Conservation (phyloP, 1,284 basidiomycete species). For the Xerocomus nothofagi region DNA sequence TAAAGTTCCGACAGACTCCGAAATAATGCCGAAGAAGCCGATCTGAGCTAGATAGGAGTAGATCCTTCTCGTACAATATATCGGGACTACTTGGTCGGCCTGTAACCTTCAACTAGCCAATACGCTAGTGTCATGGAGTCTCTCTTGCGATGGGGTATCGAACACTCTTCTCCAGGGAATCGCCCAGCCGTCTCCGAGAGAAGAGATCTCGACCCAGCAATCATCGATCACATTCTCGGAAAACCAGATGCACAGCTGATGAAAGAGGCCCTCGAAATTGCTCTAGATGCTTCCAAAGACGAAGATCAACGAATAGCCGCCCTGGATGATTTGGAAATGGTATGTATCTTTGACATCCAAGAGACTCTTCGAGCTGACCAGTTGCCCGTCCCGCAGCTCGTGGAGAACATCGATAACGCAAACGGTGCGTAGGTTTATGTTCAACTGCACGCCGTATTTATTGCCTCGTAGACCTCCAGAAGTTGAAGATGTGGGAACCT, state of each 20-base stretch:
- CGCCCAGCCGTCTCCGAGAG: slow-evolving; percentile 37
- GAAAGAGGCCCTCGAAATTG: slow-evolving; percentile 81
- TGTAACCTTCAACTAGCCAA: not conserved
- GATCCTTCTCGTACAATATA: slow-evolving; percentile 12
- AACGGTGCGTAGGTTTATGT: slow-evolving; percentile 57
- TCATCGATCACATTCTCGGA: slow-evolving; percentile 86
- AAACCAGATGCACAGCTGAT: slow-evolving; percentile 83
- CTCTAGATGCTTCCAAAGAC: slow-evolving; percentile 59
- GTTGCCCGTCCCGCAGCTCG: slow-evolving; percentile 52
- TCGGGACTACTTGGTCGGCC: not conserved
- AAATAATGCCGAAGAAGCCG: slow-evolving; percentile 17
- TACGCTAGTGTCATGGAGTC: slow-evolving; percentile 55
- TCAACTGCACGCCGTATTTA: not conserved
- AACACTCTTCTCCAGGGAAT: slow-evolving; percentile 52
- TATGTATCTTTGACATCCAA: slow-evolving; percentile 35
- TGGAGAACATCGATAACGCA: slow-evolving; percentile 95
- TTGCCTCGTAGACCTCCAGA: slow-evolving; percentile 65
- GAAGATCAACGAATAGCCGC: slow-evolving; percentile 76
- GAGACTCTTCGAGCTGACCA: not conserved
- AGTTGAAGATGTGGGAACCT: slow-evolving; percentile 85
- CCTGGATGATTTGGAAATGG: slow-evolving; percentile 96
- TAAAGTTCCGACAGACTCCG: slow-evolving; percentile 20
- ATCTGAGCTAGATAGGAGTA: slow-evolving; percentile 11
- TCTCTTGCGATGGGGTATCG: slow-evolving; percentile 73
- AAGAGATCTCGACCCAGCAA: slow-evolving; percentile 67